These are phyloP conservation scores for Davidsoniella eucalypti DNA, from an alignment of 2,329 filamentous ascomycete species.

Conservation along the genomic window DNA sequence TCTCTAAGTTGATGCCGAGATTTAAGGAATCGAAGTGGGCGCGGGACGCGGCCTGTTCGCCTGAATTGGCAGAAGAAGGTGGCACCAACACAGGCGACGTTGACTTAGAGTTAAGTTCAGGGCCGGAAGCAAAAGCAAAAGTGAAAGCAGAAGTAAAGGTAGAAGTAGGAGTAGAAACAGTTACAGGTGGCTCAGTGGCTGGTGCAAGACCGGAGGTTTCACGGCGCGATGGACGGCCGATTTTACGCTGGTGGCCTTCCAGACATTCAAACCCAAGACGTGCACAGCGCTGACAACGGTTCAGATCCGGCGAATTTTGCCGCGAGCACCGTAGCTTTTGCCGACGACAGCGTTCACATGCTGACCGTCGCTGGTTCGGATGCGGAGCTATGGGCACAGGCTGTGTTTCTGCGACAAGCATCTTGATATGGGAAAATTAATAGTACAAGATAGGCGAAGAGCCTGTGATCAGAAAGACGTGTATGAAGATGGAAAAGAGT, in stretches of 20 bases:
- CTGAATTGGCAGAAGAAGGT: background rate
- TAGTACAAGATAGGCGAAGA: background rate
- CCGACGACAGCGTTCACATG: conserved; percentile 20
- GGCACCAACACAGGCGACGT: no score
- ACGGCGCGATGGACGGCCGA: conserved; percentile 19
- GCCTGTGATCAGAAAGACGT: background rate
- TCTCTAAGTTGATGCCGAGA: no score
- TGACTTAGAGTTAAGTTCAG: background rate
- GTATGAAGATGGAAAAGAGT: background rate
- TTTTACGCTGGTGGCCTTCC: conserved; percentile 18
- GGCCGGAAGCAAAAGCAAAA: background rate
- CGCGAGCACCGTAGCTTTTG: conserved; percentile 21
- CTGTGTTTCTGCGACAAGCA: background rate
- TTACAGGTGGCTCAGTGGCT: background rate
- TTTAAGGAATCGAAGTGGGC: background rate
- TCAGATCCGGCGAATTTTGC: conserved; percentile 12
- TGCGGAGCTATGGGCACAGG: conserved; percentile 14
- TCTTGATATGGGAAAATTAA: background rate
- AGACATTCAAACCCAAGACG: conserved; percentile 18
- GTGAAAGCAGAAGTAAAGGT: background rate
- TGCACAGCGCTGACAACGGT: conserved; percentile 18
- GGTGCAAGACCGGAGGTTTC: conserved; percentile 5
- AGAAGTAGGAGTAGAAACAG: background rate
- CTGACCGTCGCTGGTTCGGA: conserved; percentile 20
- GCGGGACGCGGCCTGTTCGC: background rate